These are phyloP conservation scores for Chytriomyces confervae DNA, from an alignment of 192 early-diverging fungal genomes.

Conservation along the genomic window DNA sequence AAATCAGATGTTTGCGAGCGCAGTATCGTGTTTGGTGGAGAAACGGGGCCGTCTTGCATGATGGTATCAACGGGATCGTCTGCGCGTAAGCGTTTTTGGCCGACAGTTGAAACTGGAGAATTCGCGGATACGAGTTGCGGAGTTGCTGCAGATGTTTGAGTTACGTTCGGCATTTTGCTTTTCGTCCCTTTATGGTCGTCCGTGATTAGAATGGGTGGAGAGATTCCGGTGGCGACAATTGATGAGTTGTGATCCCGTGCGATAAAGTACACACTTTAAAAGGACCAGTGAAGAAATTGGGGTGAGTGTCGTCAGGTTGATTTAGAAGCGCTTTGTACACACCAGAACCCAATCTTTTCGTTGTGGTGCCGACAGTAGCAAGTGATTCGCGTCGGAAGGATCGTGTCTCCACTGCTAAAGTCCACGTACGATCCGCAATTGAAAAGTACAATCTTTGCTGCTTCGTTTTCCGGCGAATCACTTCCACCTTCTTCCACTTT, in stretches of 20 bases:
- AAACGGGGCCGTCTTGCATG: constrained; percentile 3
- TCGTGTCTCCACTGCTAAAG: constrained; percentile 85
- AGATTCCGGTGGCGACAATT: constrained; percentile 78
- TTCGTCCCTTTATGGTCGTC: constrained; percentile 96
- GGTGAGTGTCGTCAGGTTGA: neutral
- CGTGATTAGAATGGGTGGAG: constrained; percentile 94
- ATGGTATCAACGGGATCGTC: constrained; percentile 36
- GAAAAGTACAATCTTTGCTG: constrained; percentile 83
- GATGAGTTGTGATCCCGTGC: constrained; percentile 70
- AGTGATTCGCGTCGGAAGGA: constrained; percentile 90
- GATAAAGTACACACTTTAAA: constrained; percentile 76
- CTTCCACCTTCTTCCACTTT: constrained; percentile 49
- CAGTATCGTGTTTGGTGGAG: constrained; percentile 18
- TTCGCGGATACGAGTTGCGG: neutral
- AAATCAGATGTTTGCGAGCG: constrained; percentile 28
- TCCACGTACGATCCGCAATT: constrained; percentile 87
- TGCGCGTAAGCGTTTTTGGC: constrained; percentile 45
- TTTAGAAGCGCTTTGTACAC: constrained; percentile 8
- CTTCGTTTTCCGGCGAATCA: constrained; percentile 71
- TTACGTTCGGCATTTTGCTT: constrained; percentile 40
- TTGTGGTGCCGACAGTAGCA: constrained; percentile 96
- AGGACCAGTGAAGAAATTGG: neutral
- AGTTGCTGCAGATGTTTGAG: constrained; percentile 9
- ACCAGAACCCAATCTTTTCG: constrained; percentile 92
- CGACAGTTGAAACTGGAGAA: constrained; percentile 3